phyloP scores from a whole-genome alignment of 148 eudicot genomes.

The Suaeda aralocaspica region DNA sequence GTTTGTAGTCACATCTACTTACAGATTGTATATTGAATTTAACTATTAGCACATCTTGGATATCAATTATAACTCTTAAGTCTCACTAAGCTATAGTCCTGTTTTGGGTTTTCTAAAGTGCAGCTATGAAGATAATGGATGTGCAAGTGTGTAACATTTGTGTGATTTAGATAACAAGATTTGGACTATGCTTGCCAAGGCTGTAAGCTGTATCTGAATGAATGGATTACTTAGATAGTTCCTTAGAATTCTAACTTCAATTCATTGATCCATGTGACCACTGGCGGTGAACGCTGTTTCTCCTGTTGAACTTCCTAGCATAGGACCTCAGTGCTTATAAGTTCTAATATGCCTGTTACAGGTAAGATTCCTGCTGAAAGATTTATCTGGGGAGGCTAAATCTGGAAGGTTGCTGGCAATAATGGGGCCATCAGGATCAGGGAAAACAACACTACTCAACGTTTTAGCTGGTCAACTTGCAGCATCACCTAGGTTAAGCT shows the following conservation, averaged over 20 bases:
- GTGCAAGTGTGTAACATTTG: not conserved
- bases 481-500: conserved; percentile 69
- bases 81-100: too few relatives aligned
- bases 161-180: not conserved
- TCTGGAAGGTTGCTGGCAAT: conserved; percentile 90
- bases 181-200: not conserved
- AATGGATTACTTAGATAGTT: not conserved
- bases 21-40: not conserved
- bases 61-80: too few relatives aligned
- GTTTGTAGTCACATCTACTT: too few relatives aligned
- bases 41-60: too few relatives aligned
- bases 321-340: not conserved
- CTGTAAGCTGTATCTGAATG: not conserved
- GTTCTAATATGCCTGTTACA: conserved; percentile 13
- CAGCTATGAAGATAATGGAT: too few relatives aligned
- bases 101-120: too few relatives aligned
- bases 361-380: conserved; percentile 80
- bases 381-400: conserved; percentile 85
- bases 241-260: not conserved
- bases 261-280: not conserved
- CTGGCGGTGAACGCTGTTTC: not conserved
- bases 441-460: conserved; percentile 94
- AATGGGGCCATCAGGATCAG: conserved; percentile 99
- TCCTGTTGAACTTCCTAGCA: not conserved
- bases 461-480: conserved; percentile 75